These are phyloP conservation scores for Fusarium bulbicola DNA, from an alignment of 2,329 filamentous ascomycete genomes.

Conservation along the genomic window DNA sequence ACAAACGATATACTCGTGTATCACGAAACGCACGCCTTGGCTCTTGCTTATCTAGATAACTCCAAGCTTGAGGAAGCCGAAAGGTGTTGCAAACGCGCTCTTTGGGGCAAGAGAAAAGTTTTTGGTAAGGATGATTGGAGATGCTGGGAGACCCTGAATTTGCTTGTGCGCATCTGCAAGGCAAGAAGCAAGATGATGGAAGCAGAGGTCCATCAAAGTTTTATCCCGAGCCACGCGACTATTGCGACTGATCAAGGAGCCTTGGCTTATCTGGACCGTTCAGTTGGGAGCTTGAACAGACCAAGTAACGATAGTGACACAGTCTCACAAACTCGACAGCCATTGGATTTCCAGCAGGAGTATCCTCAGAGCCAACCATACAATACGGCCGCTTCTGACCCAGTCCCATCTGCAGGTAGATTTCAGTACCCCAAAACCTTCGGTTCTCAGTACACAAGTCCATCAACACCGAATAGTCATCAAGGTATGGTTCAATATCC, in stretches of 20 bases:
- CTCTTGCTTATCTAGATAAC: background rate
- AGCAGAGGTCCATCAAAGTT: background rate
- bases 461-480: background rate
- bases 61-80: background rate
- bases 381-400: background rate
- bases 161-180: background rate
- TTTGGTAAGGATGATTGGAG: background rate
- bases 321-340: background rate
- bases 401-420: background rate
- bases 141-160: background rate
- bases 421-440: background rate
- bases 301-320: background rate
- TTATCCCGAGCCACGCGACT: background rate
- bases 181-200: background rate
- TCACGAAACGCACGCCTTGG: background rate
- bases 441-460: background rate
- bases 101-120: background rate
- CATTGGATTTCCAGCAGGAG: background rate
- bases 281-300: accelerated
- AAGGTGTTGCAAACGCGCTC: background rate
- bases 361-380: background rate
- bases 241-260: background rate
- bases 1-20: background rate
- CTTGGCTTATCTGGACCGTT: background rate
- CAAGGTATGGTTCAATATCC: accelerated